Evolutionary conservation across 495 filamentous ascomycete genomes (phyloP).

Genomic region (Hypoxylon fragiforme): DNA sequence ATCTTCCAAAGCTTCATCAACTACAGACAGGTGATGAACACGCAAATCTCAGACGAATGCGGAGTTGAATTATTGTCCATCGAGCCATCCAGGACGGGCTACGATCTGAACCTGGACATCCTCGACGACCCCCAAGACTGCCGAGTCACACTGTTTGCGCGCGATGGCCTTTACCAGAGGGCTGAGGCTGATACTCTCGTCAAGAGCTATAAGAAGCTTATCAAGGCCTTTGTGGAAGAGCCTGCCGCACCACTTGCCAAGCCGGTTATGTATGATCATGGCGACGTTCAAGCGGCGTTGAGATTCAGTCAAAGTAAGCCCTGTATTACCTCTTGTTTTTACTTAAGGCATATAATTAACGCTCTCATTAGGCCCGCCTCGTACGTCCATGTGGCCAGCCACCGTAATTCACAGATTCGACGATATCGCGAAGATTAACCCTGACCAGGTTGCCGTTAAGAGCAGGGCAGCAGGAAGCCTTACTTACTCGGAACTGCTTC

Average conservation of each 20-base stretch:
- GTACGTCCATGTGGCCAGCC: not conserved
- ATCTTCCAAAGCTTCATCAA: constrained; percentile 46
- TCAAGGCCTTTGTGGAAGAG: not conserved
- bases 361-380: not conserved
- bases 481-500: not conserved
- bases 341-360: not conserved
- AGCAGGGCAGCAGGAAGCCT: not conserved
- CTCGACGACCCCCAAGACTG: constrained; percentile 19
- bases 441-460: not conserved
- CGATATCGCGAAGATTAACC: not conserved
- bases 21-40: constrained; percentile 32
- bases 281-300: not conserved
- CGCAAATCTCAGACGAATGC: constrained; percentile 6
- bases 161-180: constrained; percentile 5
- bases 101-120: constrained; percentile 36
- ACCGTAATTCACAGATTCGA: not conserved
- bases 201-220: not conserved
- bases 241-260: not conserved
- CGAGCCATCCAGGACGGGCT: constrained; percentile 4
- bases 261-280: not conserved
- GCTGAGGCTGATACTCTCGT: not conserved
- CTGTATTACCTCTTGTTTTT: not conserved
- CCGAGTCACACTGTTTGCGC: constrained; percentile 8
- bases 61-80: constrained; percentile 1
- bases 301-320: not conserved